phyloP scores from a whole-genome alignment of 345 rosid species.

The Reutealis trisperma region DNA sequence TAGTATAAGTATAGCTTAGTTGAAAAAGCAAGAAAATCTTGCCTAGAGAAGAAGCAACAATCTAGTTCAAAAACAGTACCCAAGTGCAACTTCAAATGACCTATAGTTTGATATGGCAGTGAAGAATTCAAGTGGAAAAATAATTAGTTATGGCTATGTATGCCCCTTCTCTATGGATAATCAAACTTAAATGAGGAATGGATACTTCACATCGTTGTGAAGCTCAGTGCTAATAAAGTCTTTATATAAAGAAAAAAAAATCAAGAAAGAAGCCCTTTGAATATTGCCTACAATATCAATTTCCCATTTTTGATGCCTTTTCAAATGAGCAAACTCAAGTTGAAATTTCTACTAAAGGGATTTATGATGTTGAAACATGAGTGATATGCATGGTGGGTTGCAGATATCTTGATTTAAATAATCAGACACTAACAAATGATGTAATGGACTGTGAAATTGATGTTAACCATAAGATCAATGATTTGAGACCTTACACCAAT shows the following conservation, averaged over 20 bases:
- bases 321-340: neutral
- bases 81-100: constrained; percentile 23
- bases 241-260: neutral
- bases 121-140: constrained; percentile 3
- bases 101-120: constrained; percentile 24
- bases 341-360: constrained; percentile 28
- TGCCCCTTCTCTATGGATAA: constrained; percentile 25
- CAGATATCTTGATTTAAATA: no score
- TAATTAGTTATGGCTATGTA: constrained; percentile 22
- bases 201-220: neutral
- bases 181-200: neutral
- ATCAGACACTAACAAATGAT: neutral
- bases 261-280: constrained; percentile 10
- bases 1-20: constrained; percentile 28
- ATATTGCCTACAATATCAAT: constrained; percentile 28
- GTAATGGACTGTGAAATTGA: constrained; percentile 18
- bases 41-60: neutral
- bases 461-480: no score
- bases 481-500: no score
- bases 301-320: neutral
- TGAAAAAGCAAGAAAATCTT: constrained; percentile 12
- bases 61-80: constrained; percentile 13
- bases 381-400: constrained; percentile 25
- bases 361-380: constrained; percentile 29
- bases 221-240: neutral